phyloP scores from a whole-genome alignment of 2,329 filamentous ascomycete genomes.

The Colletotrichum sp. region DNA sequence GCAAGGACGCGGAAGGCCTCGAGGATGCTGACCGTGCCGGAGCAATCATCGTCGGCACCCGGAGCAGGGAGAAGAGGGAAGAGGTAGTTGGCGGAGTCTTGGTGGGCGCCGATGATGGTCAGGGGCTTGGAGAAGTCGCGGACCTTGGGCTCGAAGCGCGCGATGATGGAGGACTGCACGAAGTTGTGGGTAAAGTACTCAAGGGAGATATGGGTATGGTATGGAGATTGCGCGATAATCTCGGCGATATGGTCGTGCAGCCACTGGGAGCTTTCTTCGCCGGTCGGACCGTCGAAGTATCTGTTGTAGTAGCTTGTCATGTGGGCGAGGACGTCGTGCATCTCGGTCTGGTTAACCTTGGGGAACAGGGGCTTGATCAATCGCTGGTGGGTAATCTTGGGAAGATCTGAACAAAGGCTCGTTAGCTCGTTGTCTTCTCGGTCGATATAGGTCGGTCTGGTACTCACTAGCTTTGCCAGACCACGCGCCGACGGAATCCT shows the following conservation, averaged over 20 bases:
- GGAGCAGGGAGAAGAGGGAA: conserved; percentile 73
- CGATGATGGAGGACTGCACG: conserved; percentile 75
- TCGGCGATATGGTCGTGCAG: conserved; percentile 39
- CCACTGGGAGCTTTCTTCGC: conserved; percentile 37
- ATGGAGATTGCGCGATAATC: conserved; percentile 37
- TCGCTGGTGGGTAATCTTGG: conserved; percentile 51
- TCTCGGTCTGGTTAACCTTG: conserved; percentile 66
- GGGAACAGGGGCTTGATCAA: conserved; percentile 62
- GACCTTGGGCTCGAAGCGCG: conserved; percentile 59
- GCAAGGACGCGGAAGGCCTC: conserved; percentile 73
- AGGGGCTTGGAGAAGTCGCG: conserved; percentile 35
- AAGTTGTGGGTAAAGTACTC: conserved; percentile 69
- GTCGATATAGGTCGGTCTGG: rapidly evolving
- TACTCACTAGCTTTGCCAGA: conserved; percentile 35
- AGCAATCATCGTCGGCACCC: conserved; percentile 77
- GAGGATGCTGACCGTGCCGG: conserved; percentile 75
- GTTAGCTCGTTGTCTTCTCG: background rate
- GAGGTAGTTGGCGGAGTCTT: conserved; percentile 77
- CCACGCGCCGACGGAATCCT: conserved; percentile 25
- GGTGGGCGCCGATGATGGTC: conserved; percentile 71
- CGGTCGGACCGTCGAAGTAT: conserved; percentile 50
- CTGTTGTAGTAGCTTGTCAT: conserved; percentile 67
- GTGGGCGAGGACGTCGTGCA: conserved; percentile 67
- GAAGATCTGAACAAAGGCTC: conserved; percentile 29
- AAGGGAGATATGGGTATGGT: conserved; percentile 41